A percentile compares a stretch with the other conserved stretches of the same genome.
These are phyloP conservation scores for Acmispon strigosus DNA, from an alignment of 306 rosid species.

Conservation along the genomic window DNA sequence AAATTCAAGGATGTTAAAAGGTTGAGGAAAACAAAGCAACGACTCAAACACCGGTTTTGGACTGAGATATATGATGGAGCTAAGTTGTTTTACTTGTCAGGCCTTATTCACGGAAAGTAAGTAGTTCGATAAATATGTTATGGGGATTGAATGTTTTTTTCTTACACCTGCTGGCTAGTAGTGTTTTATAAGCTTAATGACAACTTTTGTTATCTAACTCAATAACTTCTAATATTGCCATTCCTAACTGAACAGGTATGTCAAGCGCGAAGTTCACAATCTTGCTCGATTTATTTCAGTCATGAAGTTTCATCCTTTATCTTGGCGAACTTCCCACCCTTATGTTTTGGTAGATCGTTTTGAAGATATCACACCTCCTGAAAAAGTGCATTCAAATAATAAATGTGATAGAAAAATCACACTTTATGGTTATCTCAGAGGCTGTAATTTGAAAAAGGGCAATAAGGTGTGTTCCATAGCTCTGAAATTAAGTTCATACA, in stretches of 20 bases:
- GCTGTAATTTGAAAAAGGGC: constrained; percentile 79
- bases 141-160: not conserved
- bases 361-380: constrained; percentile 94
- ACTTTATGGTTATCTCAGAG: constrained; percentile 89
- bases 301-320: constrained; percentile 86
- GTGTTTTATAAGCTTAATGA: not conserved
- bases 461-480: constrained; percentile 54
- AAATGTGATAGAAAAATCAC: constrained; percentile 85
- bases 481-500: not conserved
- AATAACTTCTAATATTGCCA: not conserved
- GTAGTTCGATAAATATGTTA: constrained; percentile 19
- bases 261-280: constrained; percentile 86
- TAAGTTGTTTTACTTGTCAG: constrained; percentile 86
- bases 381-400: constrained; percentile 51
- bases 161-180: not conserved
- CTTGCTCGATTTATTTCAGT: constrained; percentile 92
- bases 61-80: constrained; percentile 92
- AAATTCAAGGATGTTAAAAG: constrained; percentile 75
- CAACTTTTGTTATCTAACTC: not conserved
- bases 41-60: constrained; percentile 90
- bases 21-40: constrained; percentile 80
- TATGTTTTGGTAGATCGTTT: constrained; percentile 85
- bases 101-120: constrained; percentile 87
- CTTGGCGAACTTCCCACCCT: constrained; percentile 89
- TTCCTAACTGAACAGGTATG: constrained; percentile 48